Evolutionary conservation across 345 rosid species (phyloP).

Genomic region (Citrus mangshanensis): DNA sequence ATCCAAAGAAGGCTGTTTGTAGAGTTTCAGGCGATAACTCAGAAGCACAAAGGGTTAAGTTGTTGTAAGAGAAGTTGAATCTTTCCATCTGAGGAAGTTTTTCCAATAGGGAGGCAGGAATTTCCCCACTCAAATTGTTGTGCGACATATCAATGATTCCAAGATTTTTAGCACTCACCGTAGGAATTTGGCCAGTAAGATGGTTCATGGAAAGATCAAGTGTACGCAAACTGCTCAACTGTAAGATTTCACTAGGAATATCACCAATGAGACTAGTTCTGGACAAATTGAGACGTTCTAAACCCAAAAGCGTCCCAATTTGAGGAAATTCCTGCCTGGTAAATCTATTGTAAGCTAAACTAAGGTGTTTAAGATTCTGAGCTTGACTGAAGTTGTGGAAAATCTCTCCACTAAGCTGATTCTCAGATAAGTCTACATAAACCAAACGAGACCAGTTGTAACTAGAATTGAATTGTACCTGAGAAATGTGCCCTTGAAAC

Average conservation of each 20-base stretch:
- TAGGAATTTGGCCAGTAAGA: constrained; percentile 61
- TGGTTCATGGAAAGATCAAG: constrained; percentile 81
- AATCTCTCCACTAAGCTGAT: constrained; percentile 74
- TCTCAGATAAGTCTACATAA: constrained; percentile 82
- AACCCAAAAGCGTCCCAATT: constrained; percentile 37
- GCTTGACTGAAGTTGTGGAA: constrained; percentile 42
- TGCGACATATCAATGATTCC: constrained; percentile 65
- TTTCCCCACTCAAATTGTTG: constrained; percentile 79
- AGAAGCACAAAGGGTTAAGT: constrained; percentile 66
- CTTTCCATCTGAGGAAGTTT: constrained; percentile 59
- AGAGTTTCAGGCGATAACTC: constrained; percentile 45
- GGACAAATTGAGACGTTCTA: constrained; percentile 83
- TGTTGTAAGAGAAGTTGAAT: constrained; percentile 90
- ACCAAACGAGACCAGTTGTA: constrained; percentile 57
- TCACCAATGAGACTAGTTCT: constrained; percentile 57
- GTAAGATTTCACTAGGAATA: constrained; percentile 54
- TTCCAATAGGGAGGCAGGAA: constrained; percentile 53
- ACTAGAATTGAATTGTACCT: constrained; percentile 65
- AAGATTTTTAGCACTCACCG: constrained; percentile 40
- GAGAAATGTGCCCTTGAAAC: constrained; percentile 79
- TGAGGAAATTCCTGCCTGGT: constrained; percentile 51
- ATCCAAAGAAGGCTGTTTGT: constrained; percentile 55
- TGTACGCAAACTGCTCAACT: constrained; percentile 43
- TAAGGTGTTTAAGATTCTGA: constrained; percentile 63
- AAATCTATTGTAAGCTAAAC: constrained; percentile 80